A percentile compares a stretch with the other conserved stretches of the same genome.
These are phyloP conservation scores for Suhomyces yuchorum DNA, from an alignment of 1,139 yeast species.

Conservation along the genomic window DNA sequence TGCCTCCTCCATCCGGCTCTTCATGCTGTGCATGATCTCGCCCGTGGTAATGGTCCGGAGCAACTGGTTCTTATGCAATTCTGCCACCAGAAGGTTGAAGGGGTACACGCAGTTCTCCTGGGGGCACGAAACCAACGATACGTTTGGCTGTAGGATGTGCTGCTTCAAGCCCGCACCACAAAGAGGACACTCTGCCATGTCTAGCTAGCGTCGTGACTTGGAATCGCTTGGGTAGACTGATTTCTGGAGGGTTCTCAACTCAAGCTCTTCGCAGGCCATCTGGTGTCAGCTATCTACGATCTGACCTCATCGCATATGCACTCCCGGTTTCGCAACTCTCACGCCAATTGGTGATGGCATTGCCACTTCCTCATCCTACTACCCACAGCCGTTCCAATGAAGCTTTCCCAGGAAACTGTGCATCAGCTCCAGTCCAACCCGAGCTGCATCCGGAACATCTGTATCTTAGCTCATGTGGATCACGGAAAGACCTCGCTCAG, in stretches of 20 bases:
- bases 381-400: constrained; percentile 31
- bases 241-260: not conserved
- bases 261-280: not conserved
- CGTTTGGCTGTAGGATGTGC: constrained; percentile 30
- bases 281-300: not conserved
- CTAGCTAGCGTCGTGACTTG: not conserved
- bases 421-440: constrained; percentile 70
- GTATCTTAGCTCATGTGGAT: constrained; percentile 97
- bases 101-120: constrained; percentile 33
- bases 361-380: not conserved
- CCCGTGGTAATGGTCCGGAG: constrained; percentile 23
- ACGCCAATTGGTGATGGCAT: not conserved
- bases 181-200: constrained; percentile 26
- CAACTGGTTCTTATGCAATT: constrained; percentile 28
- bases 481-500: constrained; percentile 97
- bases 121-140: constrained; percentile 34
- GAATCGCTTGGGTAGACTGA: not conserved
- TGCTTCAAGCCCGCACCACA: constrained; percentile 28
- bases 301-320: not conserved
- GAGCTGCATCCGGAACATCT: constrained; percentile 76
- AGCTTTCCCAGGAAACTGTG: constrained; percentile 62
- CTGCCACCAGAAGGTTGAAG: constrained; percentile 31
- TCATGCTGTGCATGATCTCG: constrained; percentile 32
- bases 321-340: not conserved
- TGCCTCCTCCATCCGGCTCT: constrained; percentile 26